phyloP scores from a whole-genome alignment of 306 rosid species.

The Castanea crenata region DNA sequence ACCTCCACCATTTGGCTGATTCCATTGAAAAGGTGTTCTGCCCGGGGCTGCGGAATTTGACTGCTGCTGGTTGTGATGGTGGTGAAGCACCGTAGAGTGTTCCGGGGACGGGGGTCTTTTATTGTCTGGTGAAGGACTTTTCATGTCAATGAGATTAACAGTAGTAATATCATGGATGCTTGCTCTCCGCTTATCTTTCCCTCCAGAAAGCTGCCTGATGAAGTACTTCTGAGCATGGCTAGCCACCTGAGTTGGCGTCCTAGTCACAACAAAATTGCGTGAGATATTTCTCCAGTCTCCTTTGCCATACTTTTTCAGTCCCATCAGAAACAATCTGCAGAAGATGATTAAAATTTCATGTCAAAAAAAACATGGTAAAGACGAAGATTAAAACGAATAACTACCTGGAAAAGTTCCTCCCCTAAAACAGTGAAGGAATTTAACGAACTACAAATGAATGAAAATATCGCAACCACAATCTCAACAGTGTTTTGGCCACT shows the following conservation, averaged over 20 bases:
- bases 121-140: constrained; percentile 49
- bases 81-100: constrained; percentile 23
- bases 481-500: constrained; percentile 11
- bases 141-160: constrained; percentile 58
- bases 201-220: constrained; percentile 79
- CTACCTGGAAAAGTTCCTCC: constrained; percentile 1
- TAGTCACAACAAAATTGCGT: constrained; percentile 61
- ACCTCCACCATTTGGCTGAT: constrained; percentile 40
- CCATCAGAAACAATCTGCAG: constrained; percentile 73
- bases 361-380: not conserved
- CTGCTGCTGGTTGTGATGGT: constrained; percentile 30
- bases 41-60: constrained; percentile 30
- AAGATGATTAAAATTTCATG: not conserved
- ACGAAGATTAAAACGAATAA: not conserved
- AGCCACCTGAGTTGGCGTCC: constrained; percentile 95
- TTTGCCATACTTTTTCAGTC: constrained; percentile 81
- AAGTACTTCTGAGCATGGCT: constrained; percentile 98
- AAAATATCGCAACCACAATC: constrained; percentile 3
- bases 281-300: constrained; percentile 99
- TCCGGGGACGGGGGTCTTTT: constrained; percentile 53
- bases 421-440: not conserved
- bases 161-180: constrained; percentile 98
- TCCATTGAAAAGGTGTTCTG: constrained; percentile 57
- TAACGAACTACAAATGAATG: not conserved
- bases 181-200: constrained; percentile 89